Conservation (phyloP, 1,284 basidiomycete species). For the Rhodotorula sp. region DNA sequence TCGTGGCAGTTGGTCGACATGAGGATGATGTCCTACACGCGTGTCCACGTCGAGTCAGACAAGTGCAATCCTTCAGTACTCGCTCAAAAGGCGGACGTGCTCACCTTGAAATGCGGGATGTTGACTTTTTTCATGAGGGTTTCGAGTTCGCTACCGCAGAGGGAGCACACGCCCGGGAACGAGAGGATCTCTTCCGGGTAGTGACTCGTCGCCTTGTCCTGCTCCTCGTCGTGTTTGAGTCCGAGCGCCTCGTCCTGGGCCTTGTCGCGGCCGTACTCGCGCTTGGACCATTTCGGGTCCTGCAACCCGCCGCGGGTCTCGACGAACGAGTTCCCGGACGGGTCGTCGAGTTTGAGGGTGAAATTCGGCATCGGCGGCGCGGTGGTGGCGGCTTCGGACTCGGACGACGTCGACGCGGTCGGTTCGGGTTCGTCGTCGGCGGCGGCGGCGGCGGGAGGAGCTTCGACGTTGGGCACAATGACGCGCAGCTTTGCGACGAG, state of each 20-base stretch:
- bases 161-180: conserved; percentile 86
- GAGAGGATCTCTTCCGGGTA: conserved; percentile 80
- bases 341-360: conserved; percentile 86
- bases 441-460: conserved; percentile 4
- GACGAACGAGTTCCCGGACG: conserved; percentile 91
- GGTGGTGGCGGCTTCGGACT: not conserved
- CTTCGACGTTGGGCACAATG: conserved; percentile 64
- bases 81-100: conserved; percentile 28
- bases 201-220: conserved; percentile 51
- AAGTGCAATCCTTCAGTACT: no score
- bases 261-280: conserved; percentile 76
- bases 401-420: conserved; percentile 33
- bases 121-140: conserved; percentile 95
- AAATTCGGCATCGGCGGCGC: conserved; percentile 62
- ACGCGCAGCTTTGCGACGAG: conserved; percentile 68
- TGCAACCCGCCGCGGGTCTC: conserved; percentile 73
- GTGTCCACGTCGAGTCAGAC: no score
- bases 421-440: conserved; percentile 45
- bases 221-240: conserved; percentile 53
- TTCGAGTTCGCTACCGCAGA: conserved; percentile 77
- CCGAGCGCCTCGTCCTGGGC: conserved; percentile 85
- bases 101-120: conserved; percentile 96
- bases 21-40: conserved; percentile 76
- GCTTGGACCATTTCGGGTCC: conserved; percentile 89
- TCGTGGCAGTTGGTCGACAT: conserved; percentile 97